Conservation (phyloP, 495 filamentous ascomycete species). For the Diplogelasinospora grovesii region DNA sequence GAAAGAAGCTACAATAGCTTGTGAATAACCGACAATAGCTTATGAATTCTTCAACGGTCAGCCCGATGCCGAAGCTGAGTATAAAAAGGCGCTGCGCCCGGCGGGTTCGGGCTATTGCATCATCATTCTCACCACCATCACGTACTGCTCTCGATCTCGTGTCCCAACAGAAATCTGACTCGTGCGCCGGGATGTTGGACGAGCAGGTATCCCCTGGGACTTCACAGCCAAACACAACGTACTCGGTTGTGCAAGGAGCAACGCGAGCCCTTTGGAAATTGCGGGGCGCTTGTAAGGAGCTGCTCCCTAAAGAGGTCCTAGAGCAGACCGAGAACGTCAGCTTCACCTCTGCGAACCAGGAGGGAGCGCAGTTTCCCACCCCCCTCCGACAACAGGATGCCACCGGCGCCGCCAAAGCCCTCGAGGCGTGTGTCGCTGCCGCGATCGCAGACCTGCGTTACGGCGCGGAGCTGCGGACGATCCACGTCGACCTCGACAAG, state of each 20-base stretch:
- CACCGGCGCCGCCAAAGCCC: conserved; percentile 58
- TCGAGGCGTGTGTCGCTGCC: conserved; percentile 62
- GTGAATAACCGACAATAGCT: too few species aligned
- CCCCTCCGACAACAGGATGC: conserved; percentile 68
- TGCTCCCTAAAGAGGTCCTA: conserved; percentile 28
- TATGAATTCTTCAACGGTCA: too few species aligned
- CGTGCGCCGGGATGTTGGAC: too few species aligned
- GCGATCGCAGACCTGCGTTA: conserved; percentile 55
- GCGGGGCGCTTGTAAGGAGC: conserved; percentile 11
- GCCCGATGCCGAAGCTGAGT: too few species aligned
- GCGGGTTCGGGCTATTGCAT: too few species aligned
- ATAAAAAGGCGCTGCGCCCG: too few species aligned
- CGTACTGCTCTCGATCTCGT: too few species aligned
- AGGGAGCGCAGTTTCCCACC: conserved; percentile 47
- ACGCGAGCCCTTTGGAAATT: conserved; percentile 22
- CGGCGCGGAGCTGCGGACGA: conserved; percentile 15
- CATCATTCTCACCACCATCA: too few species aligned
- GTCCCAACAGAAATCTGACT: too few species aligned
- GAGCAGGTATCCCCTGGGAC: too few species aligned
- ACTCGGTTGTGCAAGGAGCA: conserved; percentile 24
- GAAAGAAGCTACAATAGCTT: too few species aligned
- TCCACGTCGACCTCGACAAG: conserved; percentile 53
- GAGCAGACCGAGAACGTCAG: conserved; percentile 18
- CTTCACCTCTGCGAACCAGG: conserved; percentile 25
- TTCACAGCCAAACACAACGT: too few species aligned